Base-by-base conservation (phyloP, 495 filamentous ascomycete species). In the Neurospora sp. region DNA sequence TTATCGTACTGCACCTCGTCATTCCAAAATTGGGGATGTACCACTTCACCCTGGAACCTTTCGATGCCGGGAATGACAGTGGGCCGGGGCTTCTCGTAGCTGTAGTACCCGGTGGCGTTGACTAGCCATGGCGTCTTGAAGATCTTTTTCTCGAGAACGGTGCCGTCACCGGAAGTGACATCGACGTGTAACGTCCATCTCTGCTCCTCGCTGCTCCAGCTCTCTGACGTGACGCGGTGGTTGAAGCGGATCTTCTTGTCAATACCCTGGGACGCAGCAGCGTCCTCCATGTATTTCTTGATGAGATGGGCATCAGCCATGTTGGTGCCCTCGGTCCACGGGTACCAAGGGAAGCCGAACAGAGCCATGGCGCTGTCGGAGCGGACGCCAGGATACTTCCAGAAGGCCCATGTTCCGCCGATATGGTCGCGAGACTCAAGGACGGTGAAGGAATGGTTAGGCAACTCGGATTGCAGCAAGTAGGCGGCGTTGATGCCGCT, bases 401-500 rank as follows among this genome's bases (percentile, higher is more conserved):
- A 93, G 46, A 92, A 86, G 77, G 89, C 88, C 91, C 91, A 93
- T 1, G 91, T 94, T 1, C 91, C 91, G 14, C 91, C 91, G 6
- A 92, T 82, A 4, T 81, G 82, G 69, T 82, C 76, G 42, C 91
- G 88, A 3, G 85, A 82, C 79, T 93, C 91, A 39, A 93, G 84
- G 72, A 94, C 85, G 42, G 87, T 83, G 77, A 88, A 92, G 72
- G 76, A 83, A 70, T 82, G 81, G 59, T 84, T 76, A 0, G 92
- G 90, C 6, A 89, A 78, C 73, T 88, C 80, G 2, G 84, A 83
- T 77, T 93, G 90, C 0, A 95, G 75, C 9, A 89, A 87, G 75
- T 94, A 93, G 10, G 85, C 92, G 59, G 89, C 83, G 78, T 95
- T 94, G 83, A 94, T 90, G 71, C 92, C 92, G 62, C 89, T 91